A percentile compares a stretch with the other conserved stretches of the same genome.
phyloP scores from a whole-genome alignment of 805 yeast genomes.

The Candida railenensis region DNA sequence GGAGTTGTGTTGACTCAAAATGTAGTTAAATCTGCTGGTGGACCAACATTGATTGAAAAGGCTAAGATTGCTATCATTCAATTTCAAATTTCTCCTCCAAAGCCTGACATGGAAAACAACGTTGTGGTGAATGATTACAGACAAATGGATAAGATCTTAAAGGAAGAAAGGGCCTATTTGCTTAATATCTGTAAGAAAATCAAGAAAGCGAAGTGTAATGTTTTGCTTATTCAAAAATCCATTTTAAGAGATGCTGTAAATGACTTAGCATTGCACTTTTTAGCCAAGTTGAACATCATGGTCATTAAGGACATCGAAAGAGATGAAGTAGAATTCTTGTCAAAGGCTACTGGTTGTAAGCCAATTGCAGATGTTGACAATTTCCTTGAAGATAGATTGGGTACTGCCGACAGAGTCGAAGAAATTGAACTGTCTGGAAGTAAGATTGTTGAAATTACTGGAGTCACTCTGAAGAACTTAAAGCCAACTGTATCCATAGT shows the following conservation, averaged over 20 bases:
- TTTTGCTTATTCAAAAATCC: conserved; percentile 85
- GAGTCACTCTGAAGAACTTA: conserved; percentile 55
- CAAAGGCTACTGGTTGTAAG: conserved; percentile 84
- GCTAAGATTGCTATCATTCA: conserved; percentile 88
- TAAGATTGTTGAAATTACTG: conserved; percentile 83
- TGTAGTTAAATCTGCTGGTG: conserved; percentile 88
- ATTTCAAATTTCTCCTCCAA: conserved; percentile 94
- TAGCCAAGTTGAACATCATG: conserved; percentile 89
- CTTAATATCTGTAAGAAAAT: conserved; percentile 93
- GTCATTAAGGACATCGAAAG: conserved; percentile 94
- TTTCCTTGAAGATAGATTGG: conserved; percentile 90
- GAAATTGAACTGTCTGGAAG: conserved; percentile 89
- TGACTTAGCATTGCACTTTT: conserved; percentile 90
- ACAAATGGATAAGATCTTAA: conserved; percentile 97
- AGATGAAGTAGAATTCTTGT: conserved; percentile 91
- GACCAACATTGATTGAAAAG: conserved; percentile 92
- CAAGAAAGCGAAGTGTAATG: conserved; percentile 96
- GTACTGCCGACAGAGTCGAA: conserved; percentile 88
- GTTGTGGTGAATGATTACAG: conserved; percentile 97
- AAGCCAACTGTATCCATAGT: conserved; percentile 81
- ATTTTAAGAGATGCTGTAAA: conserved; percentile 92
- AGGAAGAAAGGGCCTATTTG: conserved; percentile 95
- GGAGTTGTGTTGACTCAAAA: conserved; percentile 94
- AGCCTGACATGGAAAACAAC: conserved; percentile 96
- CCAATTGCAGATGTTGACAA: conserved; percentile 95